Percentiles rank a stretch among this genome's conserved stretches.
These are phyloP conservation scores for Pholiota microspora DNA, from an alignment of 768 basidiomycete species.

Conservation along the genomic window DNA sequence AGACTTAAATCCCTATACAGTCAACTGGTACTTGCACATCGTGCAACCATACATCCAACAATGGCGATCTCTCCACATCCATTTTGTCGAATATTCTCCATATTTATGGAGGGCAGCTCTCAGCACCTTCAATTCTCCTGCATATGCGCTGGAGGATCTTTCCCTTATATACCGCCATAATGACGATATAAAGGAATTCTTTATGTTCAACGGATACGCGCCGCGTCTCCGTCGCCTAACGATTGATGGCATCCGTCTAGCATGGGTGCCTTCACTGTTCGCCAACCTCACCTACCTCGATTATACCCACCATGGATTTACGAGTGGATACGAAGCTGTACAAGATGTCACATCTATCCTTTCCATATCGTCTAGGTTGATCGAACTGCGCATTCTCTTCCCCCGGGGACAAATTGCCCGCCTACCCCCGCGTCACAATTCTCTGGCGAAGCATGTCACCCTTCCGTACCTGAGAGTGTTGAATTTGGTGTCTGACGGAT, in stretches of 20 bases:
- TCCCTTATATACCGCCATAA: constrained; percentile 59
- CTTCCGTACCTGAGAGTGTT: constrained; percentile 49
- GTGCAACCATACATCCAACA: constrained; percentile 49
- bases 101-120: constrained; percentile 70
- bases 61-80: constrained; percentile 63
- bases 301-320: constrained; percentile 74
- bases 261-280: constrained; percentile 63
- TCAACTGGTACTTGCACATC: constrained; percentile 63
- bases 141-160: constrained; percentile 47
- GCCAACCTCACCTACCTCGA: constrained; percentile 61
- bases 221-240: constrained; percentile 55
- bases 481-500: constrained; percentile 47
- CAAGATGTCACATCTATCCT: constrained; percentile 60
- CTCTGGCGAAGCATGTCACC: constrained; percentile 30
- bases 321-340: constrained; percentile 51
- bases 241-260: constrained; percentile 62
- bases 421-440: constrained; percentile 24
- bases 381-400: constrained; percentile 56
- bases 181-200: constrained; percentile 67
- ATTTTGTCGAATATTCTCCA: constrained; percentile 53
- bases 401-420: constrained; percentile 32
- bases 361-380: constrained; percentile 47
- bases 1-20: constrained; percentile 40
- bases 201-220: constrained; percentile 59
- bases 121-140: constrained; percentile 46